Evolutionary conservation across 2,329 filamentous ascomycete genomes (phyloP), one percentile per base, ranked within the genome.

Genomic region (Cytospora piceae): DNA sequence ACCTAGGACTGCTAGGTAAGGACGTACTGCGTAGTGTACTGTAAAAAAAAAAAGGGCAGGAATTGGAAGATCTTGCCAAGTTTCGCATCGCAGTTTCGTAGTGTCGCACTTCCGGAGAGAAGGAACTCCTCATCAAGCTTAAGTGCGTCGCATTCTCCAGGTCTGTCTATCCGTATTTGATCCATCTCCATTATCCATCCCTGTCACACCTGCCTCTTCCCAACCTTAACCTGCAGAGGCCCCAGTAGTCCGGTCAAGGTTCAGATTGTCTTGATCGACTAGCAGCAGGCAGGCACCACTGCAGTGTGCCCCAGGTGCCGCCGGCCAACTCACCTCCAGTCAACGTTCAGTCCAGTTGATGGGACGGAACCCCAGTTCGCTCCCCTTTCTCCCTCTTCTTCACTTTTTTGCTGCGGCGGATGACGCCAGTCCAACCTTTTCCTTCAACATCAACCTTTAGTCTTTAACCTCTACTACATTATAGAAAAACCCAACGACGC

Each of bases 341-440:
- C 14, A 20, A n/a, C 42, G 39, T 42, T 20, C 27, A 29, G 27
- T 29, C 5, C 27, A 20, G 15, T 42, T 46, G 17, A 9, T 4
- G 9, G 46, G 11, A n/a, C n/a, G 46, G 46, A 49, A 49, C 46
- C 42, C 46, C 46, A 49, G n/a, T 49, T 5, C n/a, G n/a, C 8
- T 24, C n/a, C 46, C 46, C 46, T 24, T 49, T 46, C 24, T 49
- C 46, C 20, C 46, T 49, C 46, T 49, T 49, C 46, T 49, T 49
- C 46, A 24, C n/a, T 24, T 24, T 24, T 49, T 24, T 49, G 14
- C 34, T 49, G 46, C 46, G n/a, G 22, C 11, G 46, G 42, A 49
- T 49, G 46, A 24, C 46, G 46, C 46, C 46, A 20, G 14, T 22
- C 12, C n/a, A 24, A 24, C 22, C 46, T 24, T 49, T 32, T 49